These are phyloP conservation scores for Cucumis melo DNA, from an alignment of 306 rosid genomes.

Conservation along the genomic window DNA sequence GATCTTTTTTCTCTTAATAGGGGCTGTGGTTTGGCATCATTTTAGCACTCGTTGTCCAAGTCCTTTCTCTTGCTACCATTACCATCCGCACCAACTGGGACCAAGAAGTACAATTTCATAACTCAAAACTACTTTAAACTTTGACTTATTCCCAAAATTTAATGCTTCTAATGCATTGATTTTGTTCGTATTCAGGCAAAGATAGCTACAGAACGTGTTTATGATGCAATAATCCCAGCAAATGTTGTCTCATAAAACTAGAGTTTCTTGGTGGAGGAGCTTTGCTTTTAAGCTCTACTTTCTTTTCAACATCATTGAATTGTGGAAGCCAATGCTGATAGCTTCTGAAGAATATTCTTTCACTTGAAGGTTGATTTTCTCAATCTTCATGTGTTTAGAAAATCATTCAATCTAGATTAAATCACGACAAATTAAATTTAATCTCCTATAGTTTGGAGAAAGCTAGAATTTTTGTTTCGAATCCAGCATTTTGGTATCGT, in stretches of 20 bases:
- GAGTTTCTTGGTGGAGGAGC: not conserved
- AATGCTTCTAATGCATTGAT: not conserved
- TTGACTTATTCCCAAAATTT: not conserved
- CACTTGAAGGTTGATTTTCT: not conserved
- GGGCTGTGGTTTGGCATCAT: constrained; percentile 72
- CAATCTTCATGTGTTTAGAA: not conserved
- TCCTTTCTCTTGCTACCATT: constrained; percentile 21
- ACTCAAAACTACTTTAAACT: not conserved
- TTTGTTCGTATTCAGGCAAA: constrained; percentile 22
- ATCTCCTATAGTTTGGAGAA: no score
- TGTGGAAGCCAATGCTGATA: not conserved
- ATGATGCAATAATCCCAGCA: constrained; percentile 15
- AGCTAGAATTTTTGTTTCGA: no score
- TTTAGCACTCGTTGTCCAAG: constrained; percentile 58
- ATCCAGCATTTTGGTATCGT: no score
- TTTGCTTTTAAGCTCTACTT: not conserved
- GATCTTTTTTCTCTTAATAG: constrained; percentile 5
- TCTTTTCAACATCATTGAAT: not conserved
- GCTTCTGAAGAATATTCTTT: not conserved
- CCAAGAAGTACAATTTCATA: constrained; percentile 27
- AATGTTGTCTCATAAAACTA: constrained; percentile 13
- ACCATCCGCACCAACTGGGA: constrained; percentile 56
- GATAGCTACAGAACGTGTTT: constrained; percentile 44
- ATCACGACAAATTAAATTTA: no score
- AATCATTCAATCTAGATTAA: no score